Evolutionary conservation across 208 protist genomes (phyloP), one percentile per base, ranked within the genome.

Genomic region (Wallacemonas sp.): DNA sequence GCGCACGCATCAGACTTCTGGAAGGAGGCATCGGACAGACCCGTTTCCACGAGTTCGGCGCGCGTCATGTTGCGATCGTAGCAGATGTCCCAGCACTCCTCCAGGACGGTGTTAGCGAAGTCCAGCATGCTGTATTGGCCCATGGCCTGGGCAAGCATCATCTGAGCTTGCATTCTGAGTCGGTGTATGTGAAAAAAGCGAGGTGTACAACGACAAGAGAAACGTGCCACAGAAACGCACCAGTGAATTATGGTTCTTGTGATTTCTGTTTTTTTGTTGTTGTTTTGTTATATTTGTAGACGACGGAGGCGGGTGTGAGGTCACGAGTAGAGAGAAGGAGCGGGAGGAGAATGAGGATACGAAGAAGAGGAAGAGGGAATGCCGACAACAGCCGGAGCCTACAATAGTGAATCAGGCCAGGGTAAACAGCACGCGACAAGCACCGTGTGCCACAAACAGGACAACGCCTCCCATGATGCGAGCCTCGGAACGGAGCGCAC

Each of bases 21-120:
- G 26, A 81, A 14, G 45, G 86, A 90, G 23, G 65, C 50, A 55
- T 94, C 86, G 0, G 81, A 48, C 25, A 92, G 2, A 2, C 70
- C 75, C 3, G 75, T 76, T 11, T 55, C 61, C 20, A 66, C 71
- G 20, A 96, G 78, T 65, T 96, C 87, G 16, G 39, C 63, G 18
- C 80, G 78, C 0, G 72, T 77, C 44, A 96, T 74, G 48, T 93
- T 92, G 36, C 61, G 63, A 54, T 96, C 82, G 71, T 87, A 93
- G 79, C 91, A 96, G 50, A 92, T 85, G 23, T 91, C 83, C 91
- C 91, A 96, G 79, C 91, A 96, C 57, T 92, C 74, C 69, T 85
- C 79, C 0, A 96, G 70, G 10, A 85, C 54, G 44, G 57, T 33
- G 64, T 92, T 88, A 11, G 82, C 71, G 41, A 87, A 82, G 59